phyloP scores from a whole-genome alignment of 305 asterid species.

The Fraxinus angustifolia region DNA sequence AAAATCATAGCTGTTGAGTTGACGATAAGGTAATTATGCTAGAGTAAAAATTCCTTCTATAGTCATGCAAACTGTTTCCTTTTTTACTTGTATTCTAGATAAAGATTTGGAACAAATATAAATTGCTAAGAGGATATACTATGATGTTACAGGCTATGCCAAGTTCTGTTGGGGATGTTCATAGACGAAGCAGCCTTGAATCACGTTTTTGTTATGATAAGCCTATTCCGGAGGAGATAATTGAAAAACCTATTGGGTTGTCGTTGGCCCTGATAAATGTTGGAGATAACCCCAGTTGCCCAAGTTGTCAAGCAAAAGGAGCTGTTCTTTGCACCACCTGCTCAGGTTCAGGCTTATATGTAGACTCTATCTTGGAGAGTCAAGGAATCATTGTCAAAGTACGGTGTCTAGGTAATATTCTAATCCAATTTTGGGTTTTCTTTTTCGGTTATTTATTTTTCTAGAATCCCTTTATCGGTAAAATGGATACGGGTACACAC shows the following conservation, averaged over 20 bases:
- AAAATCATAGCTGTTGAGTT: neutral
- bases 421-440: neutral
- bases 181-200: constrained; percentile 53
- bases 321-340: constrained; percentile 79
- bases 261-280: constrained; percentile 50
- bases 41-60: neutral
- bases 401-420: constrained; percentile 67
- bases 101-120: neutral
- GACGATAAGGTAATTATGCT: neutral
- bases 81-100: neutral
- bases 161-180: constrained; percentile 45
- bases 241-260: constrained; percentile 68
- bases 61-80: neutral
- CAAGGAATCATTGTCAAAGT: constrained; percentile 97
- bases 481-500: neutral
- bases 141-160: constrained; percentile 41
- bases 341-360: constrained; percentile 84
- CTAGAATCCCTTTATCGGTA: neutral
- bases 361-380: constrained; percentile 89
- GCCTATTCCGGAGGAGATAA: constrained; percentile 75
- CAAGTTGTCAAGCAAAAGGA: constrained; percentile 71
- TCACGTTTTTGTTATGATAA: constrained; percentile 77
- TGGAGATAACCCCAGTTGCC: constrained; percentile 62
- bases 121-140: neutral
- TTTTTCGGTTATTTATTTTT: neutral